Base-by-base conservation (phyloP, 176 grass and related monocot species). In the Bonia amplexicaulis region DNA sequence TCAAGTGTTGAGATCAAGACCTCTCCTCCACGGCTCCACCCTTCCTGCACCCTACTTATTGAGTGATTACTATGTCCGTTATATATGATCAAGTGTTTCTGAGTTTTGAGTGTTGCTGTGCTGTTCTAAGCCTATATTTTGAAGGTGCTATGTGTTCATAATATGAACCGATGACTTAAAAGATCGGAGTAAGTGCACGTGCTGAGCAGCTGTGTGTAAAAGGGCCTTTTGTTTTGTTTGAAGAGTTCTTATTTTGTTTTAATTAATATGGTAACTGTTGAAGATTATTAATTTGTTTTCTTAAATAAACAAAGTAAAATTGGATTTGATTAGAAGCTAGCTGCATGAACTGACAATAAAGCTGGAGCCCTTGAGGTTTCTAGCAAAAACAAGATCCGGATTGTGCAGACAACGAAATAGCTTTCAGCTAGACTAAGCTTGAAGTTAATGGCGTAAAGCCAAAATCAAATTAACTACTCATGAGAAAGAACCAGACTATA, bases 161-260 rank as follows among this genome's bases (percentile, higher is more conserved):
- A 80, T 58, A 73, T 79, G 68, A 41, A 66, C 42, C 27, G 59
- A 48, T 16, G n/a, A 49, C 27, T 76, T 6, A 4, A 88, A 80
- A 61, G 71, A 67, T 76, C 53, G 41, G 23, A 85, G 76, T 80
- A 85, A 89, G 52, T 89, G 76, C n/a, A 49, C 31, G 61, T 19
- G 31, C 17, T 31, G 45, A 78, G 35, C 66, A 72, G 12, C 7
- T 42, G 7, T 61, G 72, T 5, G 31, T 11, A 60, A 17, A 17
- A 10, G 52, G 62, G 62, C 55, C 53, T 2, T 26, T 62, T 54
- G 33, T 66, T 33, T 66, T 10, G 57, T 53, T 54, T 5, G 0
- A 31, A 40, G 31, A 60, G 27, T 47, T 69, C 27, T 45, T 60
- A 69, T 69, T 37, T 51, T 74, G 78, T 37, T 81, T 74, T 37